phyloP scores from a whole-genome alignment of 164 flowering plant genomes.

The Dillenia suffruticosa region DNA sequence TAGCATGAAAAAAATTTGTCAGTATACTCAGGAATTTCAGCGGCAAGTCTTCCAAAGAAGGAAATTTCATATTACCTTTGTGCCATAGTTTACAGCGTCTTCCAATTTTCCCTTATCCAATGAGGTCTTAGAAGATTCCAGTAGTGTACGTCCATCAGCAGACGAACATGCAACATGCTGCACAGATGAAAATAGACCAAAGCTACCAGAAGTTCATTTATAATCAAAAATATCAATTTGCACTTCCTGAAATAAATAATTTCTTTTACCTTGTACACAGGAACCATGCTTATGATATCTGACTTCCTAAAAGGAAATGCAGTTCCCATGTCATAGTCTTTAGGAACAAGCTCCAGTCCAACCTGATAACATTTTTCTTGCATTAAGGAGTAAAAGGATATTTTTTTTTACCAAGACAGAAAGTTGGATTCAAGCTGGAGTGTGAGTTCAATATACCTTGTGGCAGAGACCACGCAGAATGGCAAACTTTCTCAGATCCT shows the following conservation, averaged over 20 bases:
- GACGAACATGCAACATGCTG: conserved; percentile 99
- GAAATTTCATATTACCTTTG: conserved; percentile 50
- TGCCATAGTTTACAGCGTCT: conserved; percentile 94
- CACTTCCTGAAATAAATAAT: conserved; percentile 3
- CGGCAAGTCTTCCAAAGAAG: background rate
- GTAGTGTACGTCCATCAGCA: conserved; percentile 90
- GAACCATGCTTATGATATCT: conserved; percentile 83
- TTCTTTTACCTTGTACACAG: conserved; percentile 73
- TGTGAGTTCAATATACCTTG: conserved; percentile 41
- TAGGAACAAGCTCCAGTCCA: conserved; percentile 92
- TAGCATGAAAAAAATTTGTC: conserved; percentile 1
- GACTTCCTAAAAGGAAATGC: conserved; percentile 62
- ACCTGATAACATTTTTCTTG: conserved; percentile 40
- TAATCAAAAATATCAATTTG: background rate
- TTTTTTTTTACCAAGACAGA: too few relatives aligned
- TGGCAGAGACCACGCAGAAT: conserved; percentile 92
- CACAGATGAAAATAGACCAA: conserved; percentile 5
- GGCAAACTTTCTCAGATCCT: conserved; percentile 67
- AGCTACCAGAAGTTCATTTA: conserved; percentile 2
- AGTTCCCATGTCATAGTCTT: conserved; percentile 82
- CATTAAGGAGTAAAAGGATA: too few relatives aligned
- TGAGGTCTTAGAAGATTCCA: conserved; percentile 92
- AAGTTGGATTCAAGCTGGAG: background rate
- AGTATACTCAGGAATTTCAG: background rate
- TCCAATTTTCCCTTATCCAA: conserved; percentile 95